These are phyloP conservation scores for Naganishia friedmannii DNA, from an alignment of 768 basidiomycete species.

Conservation along the genomic window DNA sequence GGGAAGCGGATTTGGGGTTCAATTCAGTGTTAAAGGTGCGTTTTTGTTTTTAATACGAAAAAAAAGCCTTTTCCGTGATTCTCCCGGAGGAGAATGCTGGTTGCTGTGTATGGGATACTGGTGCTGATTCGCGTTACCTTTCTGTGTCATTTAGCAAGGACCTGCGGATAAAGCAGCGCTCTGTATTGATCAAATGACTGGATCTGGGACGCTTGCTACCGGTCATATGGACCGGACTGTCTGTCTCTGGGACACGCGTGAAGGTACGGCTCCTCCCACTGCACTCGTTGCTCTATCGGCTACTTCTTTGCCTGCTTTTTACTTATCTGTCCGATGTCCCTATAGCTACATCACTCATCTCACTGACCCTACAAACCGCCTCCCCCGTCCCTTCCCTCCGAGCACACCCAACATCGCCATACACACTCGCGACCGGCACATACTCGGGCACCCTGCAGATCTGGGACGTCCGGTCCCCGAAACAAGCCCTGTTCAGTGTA, in stretches of 20 bases:
- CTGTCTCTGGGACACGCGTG: constrained; percentile 54
- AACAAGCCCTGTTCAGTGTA: constrained; percentile 53
- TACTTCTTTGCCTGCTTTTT: no score
- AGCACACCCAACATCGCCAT: constrained; percentile 53
- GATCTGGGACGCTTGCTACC: constrained; percentile 50
- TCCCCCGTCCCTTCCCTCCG: constrained; percentile 53
- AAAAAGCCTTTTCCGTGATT: no score
- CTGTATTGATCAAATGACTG: constrained; percentile 51
- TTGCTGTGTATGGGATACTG: not conserved
- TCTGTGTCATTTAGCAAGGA: constrained; percentile 45
- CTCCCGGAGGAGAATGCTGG: not conserved
- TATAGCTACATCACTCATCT: constrained; percentile 52
- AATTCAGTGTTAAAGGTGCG: constrained; percentile 51
- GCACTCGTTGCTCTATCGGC: no score
- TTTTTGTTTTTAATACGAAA: not conserved
- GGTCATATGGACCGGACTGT: constrained; percentile 55
- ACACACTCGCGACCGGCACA: constrained; percentile 52
- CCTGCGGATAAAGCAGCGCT: constrained; percentile 53
- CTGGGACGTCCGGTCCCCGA: constrained; percentile 56
- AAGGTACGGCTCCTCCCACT: no score
- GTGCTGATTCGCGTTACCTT: not conserved
- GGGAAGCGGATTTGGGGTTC: constrained; percentile 74
- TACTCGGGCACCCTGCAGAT: constrained; percentile 53
- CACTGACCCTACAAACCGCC: constrained; percentile 50
- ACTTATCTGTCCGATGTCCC: no score